phyloP scores from a whole-genome alignment of 352 stramenopile species.

The Globisporangium spiculum region DNA sequence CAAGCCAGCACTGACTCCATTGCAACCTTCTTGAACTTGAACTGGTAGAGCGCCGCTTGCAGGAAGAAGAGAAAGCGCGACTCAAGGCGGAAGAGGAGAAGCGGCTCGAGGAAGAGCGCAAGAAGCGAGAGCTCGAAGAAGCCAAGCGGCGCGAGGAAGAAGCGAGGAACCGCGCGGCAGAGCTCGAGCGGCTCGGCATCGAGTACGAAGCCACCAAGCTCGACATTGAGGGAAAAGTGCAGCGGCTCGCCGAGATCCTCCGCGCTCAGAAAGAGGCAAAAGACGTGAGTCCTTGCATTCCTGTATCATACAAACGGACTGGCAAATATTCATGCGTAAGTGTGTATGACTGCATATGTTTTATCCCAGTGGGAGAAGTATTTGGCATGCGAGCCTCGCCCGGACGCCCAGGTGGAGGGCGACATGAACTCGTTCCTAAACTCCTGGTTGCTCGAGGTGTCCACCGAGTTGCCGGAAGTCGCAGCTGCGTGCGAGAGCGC shows the following conservation, averaged over 20 bases:
- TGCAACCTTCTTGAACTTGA: background rate
- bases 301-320: background rate
- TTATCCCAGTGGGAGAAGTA: conserved; percentile 64
- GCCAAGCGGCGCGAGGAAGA: conserved; percentile 58
- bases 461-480: conserved; percentile 44
- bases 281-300: conserved; percentile 33
- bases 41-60: conserved; percentile 45
- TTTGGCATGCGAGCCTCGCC: conserved; percentile 62
- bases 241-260: conserved; percentile 59
- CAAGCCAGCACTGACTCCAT: background rate
- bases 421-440: conserved; percentile 86
- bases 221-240: conserved; percentile 56
- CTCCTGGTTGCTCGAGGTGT: conserved; percentile 63
- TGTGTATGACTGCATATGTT: background rate
- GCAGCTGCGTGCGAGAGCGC: conserved; percentile 48
- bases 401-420: conserved; percentile 61
- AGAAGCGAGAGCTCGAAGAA: conserved; percentile 52
- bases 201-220: conserved; percentile 53
- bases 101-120: conserved; percentile 64
- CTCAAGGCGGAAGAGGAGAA: conserved; percentile 65
- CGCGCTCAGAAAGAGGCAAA: conserved; percentile 59
- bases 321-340: background rate
- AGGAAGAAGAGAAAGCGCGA: conserved; percentile 72
- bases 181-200: conserved; percentile 53
- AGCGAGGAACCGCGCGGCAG: conserved; percentile 55